Base-by-base conservation (phyloP, 306 rosid species). In the Sophora flavescens region DNA sequence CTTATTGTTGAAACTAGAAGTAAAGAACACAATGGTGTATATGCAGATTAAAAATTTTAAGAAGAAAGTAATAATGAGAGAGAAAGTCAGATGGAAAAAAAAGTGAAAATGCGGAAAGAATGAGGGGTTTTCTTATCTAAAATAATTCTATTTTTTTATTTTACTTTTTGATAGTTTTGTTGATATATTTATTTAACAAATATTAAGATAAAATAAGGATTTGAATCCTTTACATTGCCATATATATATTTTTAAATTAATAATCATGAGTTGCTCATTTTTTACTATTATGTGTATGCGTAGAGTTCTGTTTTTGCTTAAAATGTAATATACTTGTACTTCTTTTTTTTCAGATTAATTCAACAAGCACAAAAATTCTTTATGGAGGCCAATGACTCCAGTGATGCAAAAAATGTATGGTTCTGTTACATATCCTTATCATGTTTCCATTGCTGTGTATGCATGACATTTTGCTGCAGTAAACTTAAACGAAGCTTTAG, bases 401-500 rank as follows among this genome's bases (percentile, higher is more conserved):
- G 79, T 80, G 91, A 81, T 78, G 80, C 92, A 78, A 88, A 92
- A 86, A 88, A 91, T 81, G 99, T 95, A 92, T 53, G 91, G 72
- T 78, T 75, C 64, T 73, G 17, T 72, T 57, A 47, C 76, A 73
- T 60, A 72, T 71, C 39, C 45, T 45, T 78, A 50, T 65, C 67
- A 18, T 66, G 18, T 50, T 63, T 76, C 45, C 56, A 14, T 78
- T 80, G 56, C 6, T 76, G 39, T 45, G 54, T 42, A 42, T 59
- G 8, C 18, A 32, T 73, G 64, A 63, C 74, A 63, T 48, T 80
- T 77, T 78, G 11, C 68, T 32, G 53, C 69, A 59, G n/a, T 65
- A 60, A 69, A 42, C 50, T 70, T 68, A 32, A 41, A 7, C 16
- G 32, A 75, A 85, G 70, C 68, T 72, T 66, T 74, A 71, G 77